Evolutionary conservation across 2,329 filamentous ascomycete species (phyloP), one percentile per base, ranked within the genome.

Genomic region (Fusarium sterilihyphosum): DNA sequence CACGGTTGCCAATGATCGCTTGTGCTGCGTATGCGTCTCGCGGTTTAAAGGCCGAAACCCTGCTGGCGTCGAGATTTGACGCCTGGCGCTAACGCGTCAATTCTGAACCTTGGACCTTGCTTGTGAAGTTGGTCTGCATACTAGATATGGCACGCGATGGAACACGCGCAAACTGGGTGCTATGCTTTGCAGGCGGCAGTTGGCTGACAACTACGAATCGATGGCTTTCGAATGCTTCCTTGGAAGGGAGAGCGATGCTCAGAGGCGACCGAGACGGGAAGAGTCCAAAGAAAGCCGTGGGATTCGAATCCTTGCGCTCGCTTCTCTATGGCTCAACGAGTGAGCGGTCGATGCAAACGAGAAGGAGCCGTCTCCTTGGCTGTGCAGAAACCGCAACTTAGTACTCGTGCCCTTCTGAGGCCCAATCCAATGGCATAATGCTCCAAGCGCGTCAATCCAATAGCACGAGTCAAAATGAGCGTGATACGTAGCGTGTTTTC

Each of bases 221-320:
- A 65, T 57, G 47, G 50, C 44, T 65, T 41, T 70, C 49, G 57
- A 58, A 69, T 29, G 56, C 49, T 61, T 61, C 58, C 67, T 61
- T 67, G 60, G 61, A 69, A 69, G 62, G 62, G 65, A 61, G 52
- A 70, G 54, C 56, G 60, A 58, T 53, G 57, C 40, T 68, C 56
- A 69, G 67, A 74, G 64, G 53, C 49, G 67, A 67, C 49, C 67
- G 63, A 70, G 62, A 52, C 67, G 75, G 73, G 64, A 70, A 61
- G 61, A 71, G 60, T 72, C 47, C 68, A 68, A 68, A 70, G 65
- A 66, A 67, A 76, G 65, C 65, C 63, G 73, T 71, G 74, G 78
- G 78, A 80, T 77, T 58, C 56, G 16, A 16, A 80, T 76, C 78
- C 78, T 75, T 80, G 78, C 64, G 41, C 43, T 69, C 70, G 71